Base-by-base conservation (phyloP, 176 grass and related monocot genomes). In the Carex scoparia region DNA sequence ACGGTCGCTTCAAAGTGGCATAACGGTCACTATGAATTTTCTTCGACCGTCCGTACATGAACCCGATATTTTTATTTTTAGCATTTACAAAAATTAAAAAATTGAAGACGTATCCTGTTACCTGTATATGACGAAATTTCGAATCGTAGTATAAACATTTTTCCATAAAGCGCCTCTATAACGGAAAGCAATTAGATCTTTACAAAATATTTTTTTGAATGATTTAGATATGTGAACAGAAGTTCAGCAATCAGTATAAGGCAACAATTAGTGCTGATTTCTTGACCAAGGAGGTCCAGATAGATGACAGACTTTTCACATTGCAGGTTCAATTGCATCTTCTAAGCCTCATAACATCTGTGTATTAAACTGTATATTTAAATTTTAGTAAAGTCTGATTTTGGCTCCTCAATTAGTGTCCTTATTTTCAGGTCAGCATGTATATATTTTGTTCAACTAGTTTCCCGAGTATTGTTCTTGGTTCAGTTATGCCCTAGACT, bases 181-280 rank as follows among this genome's bases (percentile, higher is more conserved):
- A 4, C 4, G 4, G 38, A 44, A 19, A 64, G 10, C 16, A 16
- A 0, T 8, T 54, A 33, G 49, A 83, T 56, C 63, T 69, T 69
- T 49, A 67, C 16, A 16, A 69, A 83, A 53, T 81, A 44, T 7
- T 55, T 35, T 27, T 68, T 48, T 83, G 37, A 10, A 83, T 83
- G 40, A 57, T 57, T 82, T 88, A 97, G 94, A 86, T 97, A 89
- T 81, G 94, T 97, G 55, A 97, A 92, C 88, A 97, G 49, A 97
- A 79, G 90, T 97, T 97, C 79, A 97, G 94, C 66, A 97, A 94
- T 62, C 94, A 97, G 92, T 97, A 97, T 76, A 97, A 97, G 69
- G 94, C 94, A 13, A 94, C 93, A 57, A 94, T 94, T 73, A 90
- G 93, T 35, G 93, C 93, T 46, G 93, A 94, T 90, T 97, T 97